Conservation (phyloP, 768 basidiomycete genomes). For the Pisolithus marmoratus region DNA sequence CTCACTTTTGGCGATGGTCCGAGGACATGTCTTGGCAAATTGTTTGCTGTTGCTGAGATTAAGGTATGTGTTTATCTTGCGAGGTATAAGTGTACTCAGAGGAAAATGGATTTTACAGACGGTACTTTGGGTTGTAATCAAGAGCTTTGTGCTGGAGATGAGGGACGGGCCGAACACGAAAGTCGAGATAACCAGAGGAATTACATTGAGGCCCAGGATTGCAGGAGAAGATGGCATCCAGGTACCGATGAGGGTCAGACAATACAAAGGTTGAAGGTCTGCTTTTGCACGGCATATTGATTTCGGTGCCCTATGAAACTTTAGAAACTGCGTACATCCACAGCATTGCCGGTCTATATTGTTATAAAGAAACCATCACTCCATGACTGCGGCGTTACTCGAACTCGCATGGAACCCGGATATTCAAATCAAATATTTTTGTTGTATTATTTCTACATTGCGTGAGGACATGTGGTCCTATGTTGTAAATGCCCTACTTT, state of each 20-base stretch:
- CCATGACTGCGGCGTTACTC: too few species aligned
- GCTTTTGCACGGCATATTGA: too few species aligned
- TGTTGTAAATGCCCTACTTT: too few species aligned
- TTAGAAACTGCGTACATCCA: too few species aligned
- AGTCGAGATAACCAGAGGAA: constrained; percentile 3
- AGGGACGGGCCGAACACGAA: constrained; percentile 31
- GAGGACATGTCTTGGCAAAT: constrained; percentile 22
- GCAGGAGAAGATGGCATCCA: constrained; percentile 17
- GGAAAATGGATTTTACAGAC: constrained; percentile 23
- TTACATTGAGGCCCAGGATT: constrained; percentile 7
- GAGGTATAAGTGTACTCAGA: neutral
- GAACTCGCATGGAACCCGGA: too few species aligned
- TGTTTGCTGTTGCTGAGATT: constrained; percentile 23
- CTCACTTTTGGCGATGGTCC: constrained; percentile 27
- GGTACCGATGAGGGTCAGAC: constrained; percentile 14
- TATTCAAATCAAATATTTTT: too few species aligned
- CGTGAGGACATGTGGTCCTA: too few species aligned
- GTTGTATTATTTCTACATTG: too few species aligned
- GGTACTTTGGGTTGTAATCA: constrained; percentile 36
- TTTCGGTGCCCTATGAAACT: too few species aligned
- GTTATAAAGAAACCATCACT: too few species aligned
- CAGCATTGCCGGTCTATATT: too few species aligned
- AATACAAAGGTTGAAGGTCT: neutral
- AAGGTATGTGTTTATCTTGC: constrained; percentile 11
- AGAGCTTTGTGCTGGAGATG: constrained; percentile 32